Percentiles rank a stretch among this genome's conserved stretches.
These are phyloP conservation scores for Penicillium sp. DNA, from an alignment of 2,329 filamentous ascomycete species.

Conservation along the genomic window DNA sequence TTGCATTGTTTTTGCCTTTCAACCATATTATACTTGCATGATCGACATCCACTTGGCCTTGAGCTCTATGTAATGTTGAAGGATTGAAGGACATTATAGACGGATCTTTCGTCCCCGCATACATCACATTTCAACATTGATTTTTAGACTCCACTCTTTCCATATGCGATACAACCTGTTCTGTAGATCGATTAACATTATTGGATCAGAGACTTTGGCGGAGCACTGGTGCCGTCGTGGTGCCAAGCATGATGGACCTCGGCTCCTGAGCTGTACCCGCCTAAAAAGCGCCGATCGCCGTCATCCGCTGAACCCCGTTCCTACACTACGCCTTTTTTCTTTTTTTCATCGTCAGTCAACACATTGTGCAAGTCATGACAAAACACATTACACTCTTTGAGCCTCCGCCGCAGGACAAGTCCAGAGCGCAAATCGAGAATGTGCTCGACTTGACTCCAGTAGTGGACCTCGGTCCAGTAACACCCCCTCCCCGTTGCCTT, in stretches of 20 bases:
- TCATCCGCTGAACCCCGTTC: background rate
- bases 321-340: background rate
- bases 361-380: constrained; percentile 18
- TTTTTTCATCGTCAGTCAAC: background rate
- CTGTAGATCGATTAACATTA: background rate
- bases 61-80: background rate
- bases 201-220: background rate
- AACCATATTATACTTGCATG: background rate
- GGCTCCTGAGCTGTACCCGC: background rate
- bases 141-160: background rate
- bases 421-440: constrained; percentile 82
- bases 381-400: constrained; percentile 64
- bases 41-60: background rate
- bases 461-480: constrained; percentile 58
- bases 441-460: constrained; percentile 82
- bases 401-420: constrained; percentile 69
- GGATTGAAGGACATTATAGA: background rate
- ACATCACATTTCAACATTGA: background rate
- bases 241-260: background rate
- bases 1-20: background rate
- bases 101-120: background rate
- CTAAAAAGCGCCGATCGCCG: background rate
- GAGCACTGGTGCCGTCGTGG: background rate
- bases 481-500: too few relatives aligned
- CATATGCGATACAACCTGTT: background rate